A percentile compares a stretch with the other conserved stretches of the same genome.
phyloP scores from a whole-genome alignment of 73 alveolate genomes.

The Blepharisma japonicum region DNA sequence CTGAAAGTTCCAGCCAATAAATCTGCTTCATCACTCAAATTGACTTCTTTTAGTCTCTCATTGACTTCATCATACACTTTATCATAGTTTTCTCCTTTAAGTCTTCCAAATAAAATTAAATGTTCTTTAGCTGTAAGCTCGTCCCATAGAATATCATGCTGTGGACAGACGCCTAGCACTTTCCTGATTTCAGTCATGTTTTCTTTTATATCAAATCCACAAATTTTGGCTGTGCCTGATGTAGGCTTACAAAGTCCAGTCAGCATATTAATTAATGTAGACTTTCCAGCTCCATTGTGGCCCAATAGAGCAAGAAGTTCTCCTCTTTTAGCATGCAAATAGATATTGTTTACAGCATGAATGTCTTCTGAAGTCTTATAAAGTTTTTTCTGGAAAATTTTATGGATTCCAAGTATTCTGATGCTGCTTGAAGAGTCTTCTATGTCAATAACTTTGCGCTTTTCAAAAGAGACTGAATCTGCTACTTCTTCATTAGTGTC shows the following conservation, averaged over 20 bases:
- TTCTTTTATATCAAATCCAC: constrained; percentile 35
- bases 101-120: constrained; percentile 50
- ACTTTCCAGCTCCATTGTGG: constrained; percentile 62
- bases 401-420: constrained; percentile 44
- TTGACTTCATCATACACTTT: constrained; percentile 44
- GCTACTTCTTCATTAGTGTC: neutral
- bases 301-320: constrained; percentile 44
- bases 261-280: constrained; percentile 40
- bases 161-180: constrained; percentile 64
- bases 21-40: constrained; percentile 55
- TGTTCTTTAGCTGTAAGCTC: constrained; percentile 63
- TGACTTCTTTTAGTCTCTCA: constrained; percentile 56
- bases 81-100: constrained; percentile 58
- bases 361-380: constrained; percentile 32
- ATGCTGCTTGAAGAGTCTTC: constrained; percentile 42
- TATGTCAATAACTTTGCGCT: constrained; percentile 38
- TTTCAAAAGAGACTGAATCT: constrained; percentile 31
- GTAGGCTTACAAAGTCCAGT: constrained; percentile 53
- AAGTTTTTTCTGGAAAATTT: constrained; percentile 43
- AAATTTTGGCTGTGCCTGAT: constrained; percentile 43
- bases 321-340: constrained; percentile 37
- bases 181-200: constrained; percentile 43
- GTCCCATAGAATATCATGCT: constrained; percentile 61
- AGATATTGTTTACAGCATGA: constrained; percentile 40
- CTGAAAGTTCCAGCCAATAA: constrained; percentile 72